Evolutionary conservation across 257 asterid species (phyloP), one percentile per base, ranked within the genome.

Genomic region (Nicotiana paniculata): DNA sequence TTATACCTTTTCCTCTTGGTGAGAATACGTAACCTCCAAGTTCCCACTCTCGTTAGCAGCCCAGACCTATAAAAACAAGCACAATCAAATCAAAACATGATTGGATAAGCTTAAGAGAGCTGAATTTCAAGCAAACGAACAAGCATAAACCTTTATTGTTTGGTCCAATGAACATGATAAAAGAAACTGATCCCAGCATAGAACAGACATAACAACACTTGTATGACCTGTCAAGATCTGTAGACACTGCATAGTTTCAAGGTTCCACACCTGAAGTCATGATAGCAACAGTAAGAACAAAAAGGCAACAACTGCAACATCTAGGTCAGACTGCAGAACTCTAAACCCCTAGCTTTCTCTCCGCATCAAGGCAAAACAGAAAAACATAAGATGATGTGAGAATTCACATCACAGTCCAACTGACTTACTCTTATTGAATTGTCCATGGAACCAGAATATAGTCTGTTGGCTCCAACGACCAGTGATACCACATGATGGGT

Each of bases 141-240:
- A 76, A 82, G 77, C 17, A 39, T 79, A 33, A 51, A 93, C 99
- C 97, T 93, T 96, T 6, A 94, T 88, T 16, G 99, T 96, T 87
- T 89, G 90, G 88, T 96, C 99, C 87, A 96, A 82, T 21, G 99
- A 96, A 90, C 98, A 97, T 8, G 98, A 90, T 83, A 96, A 88
- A 78, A 96, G 98, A 89, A 96, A 96, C 82, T 93, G 97, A 83
- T 96, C 99, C 99, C 99, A 96, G 70, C 99, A 94, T 81, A 96
- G 89, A 90, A 96, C 92, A 81, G 98, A 96, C 98, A 95, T 96
- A 82, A 96, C 99, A 77, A 91, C 98, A 87, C 85, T 86, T 13
- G 92, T 86, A 83, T 96, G 99, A 81, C 90, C 97, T 10, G 97
- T 77, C 87, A 96, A 80, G 80, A 94, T 90, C 81, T 94, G 99